These are phyloP conservation scores for Myrica gale DNA, from an alignment of 306 rosid genomes.

Conservation along the genomic window DNA sequence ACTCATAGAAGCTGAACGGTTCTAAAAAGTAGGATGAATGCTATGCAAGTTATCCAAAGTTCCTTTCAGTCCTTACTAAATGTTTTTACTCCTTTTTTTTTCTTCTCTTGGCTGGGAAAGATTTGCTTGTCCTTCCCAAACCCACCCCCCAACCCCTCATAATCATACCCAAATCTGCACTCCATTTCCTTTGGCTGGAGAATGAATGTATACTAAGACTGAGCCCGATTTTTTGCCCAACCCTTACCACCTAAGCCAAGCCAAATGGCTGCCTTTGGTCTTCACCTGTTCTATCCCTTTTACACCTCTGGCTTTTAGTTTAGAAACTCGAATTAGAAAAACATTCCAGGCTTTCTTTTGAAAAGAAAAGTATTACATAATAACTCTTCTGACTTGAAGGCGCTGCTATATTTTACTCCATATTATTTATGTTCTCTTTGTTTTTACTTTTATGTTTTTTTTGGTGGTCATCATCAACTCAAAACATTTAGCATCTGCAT, in stretches of 20 bases:
- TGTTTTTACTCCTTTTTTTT: background rate
- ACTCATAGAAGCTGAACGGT: background rate
- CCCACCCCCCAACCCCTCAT: background rate
- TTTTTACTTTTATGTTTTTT: background rate
- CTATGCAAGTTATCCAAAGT: background rate
- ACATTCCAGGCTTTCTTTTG: no score
- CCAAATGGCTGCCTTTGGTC: background rate
- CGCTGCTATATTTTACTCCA: background rate
- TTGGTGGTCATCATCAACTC: background rate
- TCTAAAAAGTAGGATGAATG: background rate
- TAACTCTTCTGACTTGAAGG: background rate
- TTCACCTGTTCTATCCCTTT: background rate
- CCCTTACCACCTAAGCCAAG: background rate
- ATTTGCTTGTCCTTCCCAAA: background rate
- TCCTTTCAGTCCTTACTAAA: background rate
- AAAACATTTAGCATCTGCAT: background rate
- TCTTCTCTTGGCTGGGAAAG: background rate
- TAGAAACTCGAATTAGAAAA: background rate
- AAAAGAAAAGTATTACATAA: background rate
- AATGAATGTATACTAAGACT: background rate
- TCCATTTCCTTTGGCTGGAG: background rate
- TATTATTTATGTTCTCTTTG: background rate
- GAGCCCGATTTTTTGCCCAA: background rate
- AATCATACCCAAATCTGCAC: background rate
- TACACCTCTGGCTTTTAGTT: background rate